Evolutionary conservation across 768 basidiomycete species (phyloP).

Genomic region (Leccinum aurantiacum): DNA sequence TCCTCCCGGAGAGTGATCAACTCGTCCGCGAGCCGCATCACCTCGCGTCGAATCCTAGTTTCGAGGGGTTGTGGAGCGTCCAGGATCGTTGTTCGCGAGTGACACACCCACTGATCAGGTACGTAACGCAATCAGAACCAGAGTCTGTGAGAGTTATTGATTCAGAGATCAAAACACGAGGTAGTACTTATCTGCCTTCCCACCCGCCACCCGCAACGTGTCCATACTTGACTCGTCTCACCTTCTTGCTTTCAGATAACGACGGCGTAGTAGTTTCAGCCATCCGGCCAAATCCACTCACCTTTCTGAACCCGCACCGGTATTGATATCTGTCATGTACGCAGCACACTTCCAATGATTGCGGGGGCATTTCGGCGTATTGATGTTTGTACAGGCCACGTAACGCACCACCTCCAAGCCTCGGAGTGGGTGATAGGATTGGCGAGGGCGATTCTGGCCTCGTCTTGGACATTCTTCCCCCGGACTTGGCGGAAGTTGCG

Average conservation of each 20-base stretch:
- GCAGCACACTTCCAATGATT: slow-evolving; percentile 2
- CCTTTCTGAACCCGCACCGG: neutral
- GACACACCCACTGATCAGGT: slow-evolving; percentile 1
- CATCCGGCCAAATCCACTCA: neutral
- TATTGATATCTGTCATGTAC: slow-evolving; percentile 17
- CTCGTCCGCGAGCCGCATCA: neutral
- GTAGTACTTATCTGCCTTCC: slow-evolving; percentile 4
- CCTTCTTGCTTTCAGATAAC: neutral
- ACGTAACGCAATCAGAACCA: slow-evolving; percentile 1
- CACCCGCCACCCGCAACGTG: slow-evolving; percentile 5
- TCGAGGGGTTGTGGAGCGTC: neutral
- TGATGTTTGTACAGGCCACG: slow-evolving; percentile 21
- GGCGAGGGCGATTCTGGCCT: slow-evolving; percentile 72
- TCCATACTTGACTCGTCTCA: slow-evolving; percentile 1
- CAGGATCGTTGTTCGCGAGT: slow-evolving; percentile 4
- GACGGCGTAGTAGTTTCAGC: slow-evolving; percentile 8
- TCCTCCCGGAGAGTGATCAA: neutral
- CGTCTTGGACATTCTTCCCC: slow-evolving; percentile 56
- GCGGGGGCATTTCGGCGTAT: slow-evolving; percentile 4
- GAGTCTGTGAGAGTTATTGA: slow-evolving; percentile 5
- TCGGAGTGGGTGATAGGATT: slow-evolving; percentile 41
- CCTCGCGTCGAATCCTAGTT: slow-evolving; percentile 12
- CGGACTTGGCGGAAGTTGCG: slow-evolving; percentile 51
- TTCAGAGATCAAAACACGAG: slow-evolving; percentile 18
- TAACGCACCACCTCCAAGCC: slow-evolving; percentile 21